A percentile compares a stretch with the other conserved stretches of the same genome.
Conservation (phyloP, 2,329 filamentous ascomycete species). For the Massarina eburnea region DNA sequence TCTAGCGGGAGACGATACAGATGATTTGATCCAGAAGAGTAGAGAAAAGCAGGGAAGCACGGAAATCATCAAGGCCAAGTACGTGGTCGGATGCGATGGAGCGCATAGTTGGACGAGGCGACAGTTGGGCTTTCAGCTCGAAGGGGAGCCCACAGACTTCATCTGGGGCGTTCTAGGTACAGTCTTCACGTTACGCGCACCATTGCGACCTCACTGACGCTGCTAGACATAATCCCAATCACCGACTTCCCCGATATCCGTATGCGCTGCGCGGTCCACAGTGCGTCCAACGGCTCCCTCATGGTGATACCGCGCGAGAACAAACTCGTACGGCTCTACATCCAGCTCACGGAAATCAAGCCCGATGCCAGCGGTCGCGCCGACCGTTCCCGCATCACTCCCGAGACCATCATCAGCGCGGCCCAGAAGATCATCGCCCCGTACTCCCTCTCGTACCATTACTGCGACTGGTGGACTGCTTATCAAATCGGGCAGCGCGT, state of each 20-base stretch:
- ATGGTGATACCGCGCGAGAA: constrained; percentile 68
- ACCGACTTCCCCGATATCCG: constrained; percentile 64
- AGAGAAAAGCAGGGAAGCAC: constrained; percentile 35
- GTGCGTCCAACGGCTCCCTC: constrained; percentile 57
- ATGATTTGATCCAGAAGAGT: constrained; percentile 52
- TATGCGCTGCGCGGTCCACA: constrained; percentile 60
- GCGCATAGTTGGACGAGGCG: constrained; percentile 67
- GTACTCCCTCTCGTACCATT: constrained; percentile 65
- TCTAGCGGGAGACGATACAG: constrained; percentile 58
- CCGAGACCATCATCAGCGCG: constrained; percentile 62
- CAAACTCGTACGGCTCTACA: constrained; percentile 65
- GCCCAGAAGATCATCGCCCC: constrained; percentile 67
- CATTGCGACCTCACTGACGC: constrained; percentile 16
- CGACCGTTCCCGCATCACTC: constrained; percentile 64
- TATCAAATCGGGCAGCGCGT: constrained; percentile 70
- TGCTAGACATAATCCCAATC: constrained; percentile 52
- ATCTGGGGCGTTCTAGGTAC: constrained; percentile 56
- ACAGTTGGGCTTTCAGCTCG: constrained; percentile 58
- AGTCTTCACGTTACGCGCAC: too few species aligned
- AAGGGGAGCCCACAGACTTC: constrained; percentile 58
- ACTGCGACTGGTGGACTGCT: constrained; percentile 69
- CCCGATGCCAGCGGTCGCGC: constrained; percentile 49
- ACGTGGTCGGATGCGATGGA: constrained; percentile 69
- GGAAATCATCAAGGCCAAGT: constrained; percentile 59
- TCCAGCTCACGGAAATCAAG: constrained; percentile 59